Evolutionary conservation across 1,139 yeast genomes (phyloP), one percentile per base, ranked within the genome.

Genomic region (Entelexis paramagnoliae): DNA sequence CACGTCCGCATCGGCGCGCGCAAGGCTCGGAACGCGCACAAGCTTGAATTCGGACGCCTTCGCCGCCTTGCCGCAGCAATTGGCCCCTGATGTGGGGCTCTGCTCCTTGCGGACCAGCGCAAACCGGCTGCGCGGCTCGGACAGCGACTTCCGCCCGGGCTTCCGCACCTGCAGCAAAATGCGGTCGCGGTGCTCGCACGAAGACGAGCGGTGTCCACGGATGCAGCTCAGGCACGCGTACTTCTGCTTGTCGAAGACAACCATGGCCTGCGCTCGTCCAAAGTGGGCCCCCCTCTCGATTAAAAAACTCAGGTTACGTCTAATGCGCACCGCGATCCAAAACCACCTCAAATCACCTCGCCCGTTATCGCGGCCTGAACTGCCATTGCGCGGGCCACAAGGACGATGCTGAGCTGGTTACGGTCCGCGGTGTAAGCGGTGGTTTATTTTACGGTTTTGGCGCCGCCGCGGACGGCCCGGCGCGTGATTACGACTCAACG

Each of bases 181-280:
- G 48, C 96, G 73, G 49, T 77, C 73, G 46, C 83, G 79, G 66
- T 91, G 98, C 54, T 78, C 78, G 66, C 98, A 91, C 52, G 82
- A 79, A 3, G 93, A 81, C 4, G 96, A 84, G 43, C 98, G 70
- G 65, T 91, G 98, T 20, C 97, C 97, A 43, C 96, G 73, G 39
- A 91, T 87, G 64, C 98, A 91, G 47, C 60, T 64, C 34, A 67
- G 49, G 52, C 71, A 91, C n/a, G 96, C 88, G 65, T 85, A 85
- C 63, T 91, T 86, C 61, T 78, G 83, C 40, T 85, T 86, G 58
- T 85, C 87, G 61, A 84, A 86, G 48, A 87, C 71, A 53, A 91
- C 87, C 97, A 91, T 89, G 13, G 33, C 14, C 33, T 11, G 26
- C 16, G 20, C 16, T 14, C 28, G 10, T 14, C 17, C 26, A 14